Evolutionary conservation across 176 grass and related monocot genomes (phyloP).

Genomic region (Typha latifolia): DNA sequence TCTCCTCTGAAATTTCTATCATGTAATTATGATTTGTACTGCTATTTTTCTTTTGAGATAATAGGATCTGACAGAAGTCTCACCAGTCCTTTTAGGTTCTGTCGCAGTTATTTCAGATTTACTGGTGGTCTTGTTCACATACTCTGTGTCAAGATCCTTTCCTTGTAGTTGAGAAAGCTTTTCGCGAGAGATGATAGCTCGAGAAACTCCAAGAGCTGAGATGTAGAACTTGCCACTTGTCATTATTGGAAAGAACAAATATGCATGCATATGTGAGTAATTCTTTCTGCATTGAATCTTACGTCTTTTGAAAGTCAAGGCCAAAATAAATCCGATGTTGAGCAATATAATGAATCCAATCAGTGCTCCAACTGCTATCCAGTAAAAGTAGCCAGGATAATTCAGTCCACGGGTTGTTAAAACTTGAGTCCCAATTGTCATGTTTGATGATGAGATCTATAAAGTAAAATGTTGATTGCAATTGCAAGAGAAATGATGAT

Average conservation of each 20-base stretch:
- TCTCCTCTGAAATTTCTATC: not conserved
- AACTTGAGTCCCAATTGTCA: not conserved
- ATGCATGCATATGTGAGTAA: conserved; percentile 1
- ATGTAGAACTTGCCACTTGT: not conserved
- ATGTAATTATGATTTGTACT: too few species aligned
- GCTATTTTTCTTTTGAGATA: not conserved
- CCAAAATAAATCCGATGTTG: not conserved
- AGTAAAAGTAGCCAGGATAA: not conserved
- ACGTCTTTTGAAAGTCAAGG: not conserved
- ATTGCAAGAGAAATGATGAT: too few species aligned
- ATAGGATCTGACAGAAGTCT: conserved; percentile 9
- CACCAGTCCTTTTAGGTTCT: conserved; percentile 24
- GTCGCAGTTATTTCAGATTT: conserved; percentile 1
- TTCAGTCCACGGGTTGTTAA: not conserved
- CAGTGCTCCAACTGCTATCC: not conserved
- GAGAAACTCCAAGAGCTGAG: conserved; percentile 36
- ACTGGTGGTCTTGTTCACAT: conserved; percentile 4
- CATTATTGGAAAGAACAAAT: not conserved
- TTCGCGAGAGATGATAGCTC: conserved; percentile 45
- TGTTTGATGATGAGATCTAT: too few species aligned
- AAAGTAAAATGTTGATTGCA: too few species aligned
- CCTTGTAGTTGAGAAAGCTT: conserved; percentile 24
- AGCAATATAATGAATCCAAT: not conserved
- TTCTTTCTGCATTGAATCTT: not conserved
- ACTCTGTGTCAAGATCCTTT: conserved; percentile 6